Percentiles rank a stretch among this genome's conserved stretches.
Evolutionary conservation across 2,329 filamentous ascomycete species (phyloP).

Genomic region (Penicillium frequentans): DNA sequence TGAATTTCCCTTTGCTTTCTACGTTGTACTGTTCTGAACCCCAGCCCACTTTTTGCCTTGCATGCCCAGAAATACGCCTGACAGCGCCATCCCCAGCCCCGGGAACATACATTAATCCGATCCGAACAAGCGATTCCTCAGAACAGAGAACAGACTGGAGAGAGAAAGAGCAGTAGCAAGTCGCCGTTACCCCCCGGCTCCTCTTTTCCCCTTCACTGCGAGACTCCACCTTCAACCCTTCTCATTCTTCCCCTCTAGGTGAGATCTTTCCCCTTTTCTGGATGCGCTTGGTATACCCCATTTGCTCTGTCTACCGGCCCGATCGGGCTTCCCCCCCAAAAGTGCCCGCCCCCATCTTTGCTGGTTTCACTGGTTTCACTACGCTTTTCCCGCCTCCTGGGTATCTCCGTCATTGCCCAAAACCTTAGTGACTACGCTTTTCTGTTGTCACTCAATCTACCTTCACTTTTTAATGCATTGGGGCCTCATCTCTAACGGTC

Average conservation of each 20-base stretch:
- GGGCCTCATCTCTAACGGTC: slow-evolving; percentile 8
- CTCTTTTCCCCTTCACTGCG: slow-evolving; percentile 7
- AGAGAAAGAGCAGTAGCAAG: slow-evolving; percentile 15
- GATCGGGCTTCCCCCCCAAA: slow-evolving; percentile 15
- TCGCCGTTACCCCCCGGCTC: slow-evolving; percentile 22
- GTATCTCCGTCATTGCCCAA: slow-evolving; percentile 23
- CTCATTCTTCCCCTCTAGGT: background rate
- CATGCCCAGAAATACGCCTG: slow-evolving; percentile 39
- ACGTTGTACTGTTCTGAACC: background rate
- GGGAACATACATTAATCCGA: slow-evolving; percentile 33
- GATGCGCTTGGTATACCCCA: slow-evolving; percentile 1
- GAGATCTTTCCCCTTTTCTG: slow-evolving; percentile 16
- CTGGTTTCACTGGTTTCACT: slow-evolving; percentile 6
- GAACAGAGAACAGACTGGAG: slow-evolving; percentile 1
- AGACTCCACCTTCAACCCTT: background rate
- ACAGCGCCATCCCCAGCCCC: slow-evolving; percentile 35
- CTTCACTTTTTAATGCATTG: background rate
- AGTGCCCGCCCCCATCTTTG: slow-evolving; percentile 1
- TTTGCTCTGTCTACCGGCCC: slow-evolving; percentile 14
- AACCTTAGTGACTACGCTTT: slow-evolving; percentile 9
- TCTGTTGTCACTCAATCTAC: slow-evolving; percentile 4
- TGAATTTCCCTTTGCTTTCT: background rate
- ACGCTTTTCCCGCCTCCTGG: slow-evolving; percentile 25
- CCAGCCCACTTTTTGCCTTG: slow-evolving; percentile 4
- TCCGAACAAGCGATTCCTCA: slow-evolving; percentile 41